Conservation (phyloP, 176 grass and related monocot genomes). For the Elaeis guineensis region DNA sequence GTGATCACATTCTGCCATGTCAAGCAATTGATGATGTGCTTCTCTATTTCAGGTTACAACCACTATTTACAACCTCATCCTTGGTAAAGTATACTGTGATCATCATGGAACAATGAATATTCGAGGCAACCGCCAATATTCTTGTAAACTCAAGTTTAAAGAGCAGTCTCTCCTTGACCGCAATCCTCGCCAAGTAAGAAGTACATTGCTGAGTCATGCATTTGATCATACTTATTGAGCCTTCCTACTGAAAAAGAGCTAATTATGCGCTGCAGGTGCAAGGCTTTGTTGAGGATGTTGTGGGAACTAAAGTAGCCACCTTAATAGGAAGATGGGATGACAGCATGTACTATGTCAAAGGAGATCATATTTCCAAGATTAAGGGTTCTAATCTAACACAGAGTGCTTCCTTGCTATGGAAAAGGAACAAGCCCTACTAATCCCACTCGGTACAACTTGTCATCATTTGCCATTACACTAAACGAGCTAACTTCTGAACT, state of each 20-base stretch:
- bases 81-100: slow-evolving; percentile 88
- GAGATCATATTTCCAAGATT: slow-evolving; percentile 43
- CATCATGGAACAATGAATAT: slow-evolving; percentile 92
- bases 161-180: slow-evolving; percentile 87
- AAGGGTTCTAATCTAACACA: slow-evolving; percentile 36
- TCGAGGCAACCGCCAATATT: slow-evolving; percentile 64
- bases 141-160: slow-evolving; percentile 93
- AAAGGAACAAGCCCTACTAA: slow-evolving; percentile 75
- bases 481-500: slow-evolving; percentile 73
- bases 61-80: slow-evolving; percentile 86
- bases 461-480: slow-evolving; percentile 79
- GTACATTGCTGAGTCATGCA: slow-evolving; percentile 1
- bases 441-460: slow-evolving; percentile 80
- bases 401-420: slow-evolving; percentile 57
- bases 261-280: slow-evolving; percentile 49
- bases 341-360: slow-evolving; percentile 42
- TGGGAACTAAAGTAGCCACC: slow-evolving; percentile 48
- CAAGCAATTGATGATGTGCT: too few species aligned
- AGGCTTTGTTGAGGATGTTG: slow-evolving; percentile 68
- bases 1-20: too few species aligned
- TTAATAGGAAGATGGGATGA: slow-evolving; percentile 90
- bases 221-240: not conserved
- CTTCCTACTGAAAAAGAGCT: slow-evolving; percentile 4
- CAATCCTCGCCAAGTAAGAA: slow-evolving; percentile 77
- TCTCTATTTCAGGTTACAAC: slow-evolving; percentile 67